These are phyloP conservation scores for Paralagenidium karlingii DNA, from an alignment of 352 stramenopile genomes.

Conservation along the genomic window DNA sequence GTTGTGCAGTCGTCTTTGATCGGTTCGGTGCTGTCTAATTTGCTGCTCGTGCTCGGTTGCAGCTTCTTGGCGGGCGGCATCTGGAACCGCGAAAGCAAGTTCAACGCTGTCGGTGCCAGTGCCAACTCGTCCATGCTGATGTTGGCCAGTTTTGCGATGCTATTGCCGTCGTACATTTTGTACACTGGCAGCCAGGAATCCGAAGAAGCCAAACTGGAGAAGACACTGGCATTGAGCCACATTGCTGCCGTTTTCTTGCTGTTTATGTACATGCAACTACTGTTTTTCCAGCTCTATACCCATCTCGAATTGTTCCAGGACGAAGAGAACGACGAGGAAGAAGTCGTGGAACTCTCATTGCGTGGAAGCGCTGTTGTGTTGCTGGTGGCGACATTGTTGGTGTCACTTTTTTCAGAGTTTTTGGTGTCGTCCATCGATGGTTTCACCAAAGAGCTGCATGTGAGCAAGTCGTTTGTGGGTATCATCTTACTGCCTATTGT, in stretches of 20 bases:
- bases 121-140: slow-evolving; percentile 93
- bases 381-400: slow-evolving; percentile 73
- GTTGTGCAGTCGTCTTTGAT: slow-evolving; percentile 96
- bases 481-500: slow-evolving; percentile 96
- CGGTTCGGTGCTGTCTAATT: slow-evolving; percentile 95
- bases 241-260: slow-evolving; percentile 72
- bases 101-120: slow-evolving; percentile 87
- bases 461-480: slow-evolving; percentile 85
- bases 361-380: slow-evolving; percentile 71
- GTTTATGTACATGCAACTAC: slow-evolving; percentile 90
- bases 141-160: slow-evolving; percentile 87
- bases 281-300: slow-evolving; percentile 94
- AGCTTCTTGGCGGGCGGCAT: slow-evolving; percentile 89
- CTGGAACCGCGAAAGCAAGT: slow-evolving; percentile 75
- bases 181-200: slow-evolving; percentile 62
- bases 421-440: slow-evolving; percentile 79
- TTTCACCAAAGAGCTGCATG: slow-evolving; percentile 38
- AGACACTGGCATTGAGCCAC: slow-evolving; percentile 64
- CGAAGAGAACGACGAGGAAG: slow-evolving; percentile 30
- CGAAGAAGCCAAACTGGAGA: slow-evolving; percentile 50
- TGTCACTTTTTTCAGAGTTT: slow-evolving; percentile 91
- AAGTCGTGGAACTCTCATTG: slow-evolving; percentile 75
- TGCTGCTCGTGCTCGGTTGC: slow-evolving; percentile 95
- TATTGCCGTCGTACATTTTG: slow-evolving; percentile 89
- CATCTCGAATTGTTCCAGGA: slow-evolving; percentile 89